Conservation (phyloP, 2,329 filamentous ascomycete species). For the Cercospora beticola region DNA sequence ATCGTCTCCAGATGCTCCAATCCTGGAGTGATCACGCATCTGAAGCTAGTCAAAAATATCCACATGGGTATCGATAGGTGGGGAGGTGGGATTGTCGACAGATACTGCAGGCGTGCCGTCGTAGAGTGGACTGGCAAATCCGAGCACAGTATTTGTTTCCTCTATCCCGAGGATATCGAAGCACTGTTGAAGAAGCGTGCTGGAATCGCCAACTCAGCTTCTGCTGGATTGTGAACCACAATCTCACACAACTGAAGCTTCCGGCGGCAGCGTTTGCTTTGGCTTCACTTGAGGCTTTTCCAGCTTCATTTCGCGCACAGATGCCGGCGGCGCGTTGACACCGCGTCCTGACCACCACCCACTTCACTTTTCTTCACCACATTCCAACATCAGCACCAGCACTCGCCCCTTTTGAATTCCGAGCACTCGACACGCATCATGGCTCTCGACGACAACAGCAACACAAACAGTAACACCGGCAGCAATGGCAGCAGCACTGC, state of each 20-base stretch:
- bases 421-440: not conserved
- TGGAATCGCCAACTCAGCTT: rapidly evolving
- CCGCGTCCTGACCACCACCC: not conserved
- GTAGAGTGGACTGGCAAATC: not conserved
- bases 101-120: too few species aligned
- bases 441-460: not conserved
- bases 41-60: too few species aligned
- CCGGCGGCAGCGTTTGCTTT: not conserved
- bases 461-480: not conserved
- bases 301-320: too few species aligned
- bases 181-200: not conserved
- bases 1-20: too few species aligned
- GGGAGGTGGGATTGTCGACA: too few species aligned
- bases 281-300: not conserved
- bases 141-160: not conserved
- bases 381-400: not conserved
- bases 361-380: not conserved
- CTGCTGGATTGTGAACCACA: not conserved
- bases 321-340: not conserved
- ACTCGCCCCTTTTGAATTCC: not conserved
- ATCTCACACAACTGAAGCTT: not conserved
- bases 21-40: too few species aligned
- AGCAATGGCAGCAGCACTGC: not conserved
- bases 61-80: too few species aligned
- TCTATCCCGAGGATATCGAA: not conserved